Evolutionary conservation across 2,329 filamentous ascomycete species (phyloP), one percentile per base, ranked within the genome.

Genomic region (Fusarium papillatum): DNA sequence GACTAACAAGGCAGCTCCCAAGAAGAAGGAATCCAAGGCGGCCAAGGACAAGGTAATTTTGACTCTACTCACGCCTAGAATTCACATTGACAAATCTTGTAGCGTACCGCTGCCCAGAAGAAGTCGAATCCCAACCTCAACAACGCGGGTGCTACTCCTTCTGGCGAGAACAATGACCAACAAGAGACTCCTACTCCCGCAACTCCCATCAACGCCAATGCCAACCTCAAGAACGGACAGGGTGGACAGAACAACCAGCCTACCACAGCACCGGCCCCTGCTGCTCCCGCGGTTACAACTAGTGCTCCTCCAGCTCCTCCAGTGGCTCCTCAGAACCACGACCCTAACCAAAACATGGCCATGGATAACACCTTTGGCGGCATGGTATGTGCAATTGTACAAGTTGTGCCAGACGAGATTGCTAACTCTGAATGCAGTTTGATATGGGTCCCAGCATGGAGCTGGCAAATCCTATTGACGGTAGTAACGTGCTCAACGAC

Each of bases 21-120:
- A 95, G 84, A 96, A 96, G 89, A 94, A 95, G 87, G 91, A 92
- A 38, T 86, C 85, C 7, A 93, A 93, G 84, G 89, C 87, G 72
- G 87, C 90, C 7, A 94, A 93, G 83, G 87, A 85, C 69, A 95
- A 95, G 92, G 93, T 94, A 89, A 86, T 86, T 80, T 34, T 36
- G 48, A 50, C 39, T 24, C 22, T 48, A n/a, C n/a, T n/a, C 39
- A 38, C 57, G 4, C 26, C 4, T 5, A 11, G 48, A n/a, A 39
- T 55, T 50, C 29, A 72, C 62, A 68, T 62, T 79, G 55, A 80
- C 69, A 61, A 63, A 36, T 64, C 36, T 29, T 55, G 57, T 65
- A 82, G 82, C 86, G 87, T 87, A 87, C 85, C 82, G 89, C 85
- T 69, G 89, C 88, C 24, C 86, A 89, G 87, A 95, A 91, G 88